These are phyloP conservation scores for Euryodendron excelsum DNA, from an alignment of 148 eudicot genomes.

Conservation along the genomic window DNA sequence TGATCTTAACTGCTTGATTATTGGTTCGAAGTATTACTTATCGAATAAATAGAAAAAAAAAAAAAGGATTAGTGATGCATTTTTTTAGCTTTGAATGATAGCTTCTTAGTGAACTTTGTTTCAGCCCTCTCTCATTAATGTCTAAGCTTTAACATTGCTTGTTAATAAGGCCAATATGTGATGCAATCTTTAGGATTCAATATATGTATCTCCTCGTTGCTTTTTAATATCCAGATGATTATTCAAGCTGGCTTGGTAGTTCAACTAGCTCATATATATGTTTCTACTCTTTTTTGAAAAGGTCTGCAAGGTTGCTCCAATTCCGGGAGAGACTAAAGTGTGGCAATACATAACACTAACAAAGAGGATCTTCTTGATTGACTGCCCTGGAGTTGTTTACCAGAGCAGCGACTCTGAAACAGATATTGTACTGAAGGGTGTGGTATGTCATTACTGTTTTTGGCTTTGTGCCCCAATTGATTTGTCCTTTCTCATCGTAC, in stretches of 20 bases:
- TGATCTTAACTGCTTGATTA: background rate
- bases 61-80: no score
- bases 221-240: no score
- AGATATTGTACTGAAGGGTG: slow-evolving; percentile 94
- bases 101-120: no score
- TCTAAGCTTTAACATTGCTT: no score
- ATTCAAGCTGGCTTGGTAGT: background rate
- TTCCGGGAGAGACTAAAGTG: slow-evolving; percentile 98
- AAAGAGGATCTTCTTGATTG: slow-evolving; percentile 78
- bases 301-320: slow-evolving; percentile 97
- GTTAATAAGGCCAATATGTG: background rate
- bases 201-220: no score
- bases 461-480: background rate
- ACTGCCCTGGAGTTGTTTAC: slow-evolving; percentile 97
- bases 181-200: background rate
- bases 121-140: background rate
- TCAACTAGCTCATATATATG: no score
- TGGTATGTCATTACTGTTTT: slow-evolving; percentile 57
- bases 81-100: no score
- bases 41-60: no score
- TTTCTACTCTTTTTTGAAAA: slow-evolving; percentile 9
- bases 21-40: no score
- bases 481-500: background rate
- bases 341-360: slow-evolving; percentile 95
- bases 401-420: slow-evolving; percentile 73